Percentiles rank a stretch among this genome's conserved stretches.
Conservation (phyloP, 805 yeast species). For the Suhomyces sp. region DNA sequence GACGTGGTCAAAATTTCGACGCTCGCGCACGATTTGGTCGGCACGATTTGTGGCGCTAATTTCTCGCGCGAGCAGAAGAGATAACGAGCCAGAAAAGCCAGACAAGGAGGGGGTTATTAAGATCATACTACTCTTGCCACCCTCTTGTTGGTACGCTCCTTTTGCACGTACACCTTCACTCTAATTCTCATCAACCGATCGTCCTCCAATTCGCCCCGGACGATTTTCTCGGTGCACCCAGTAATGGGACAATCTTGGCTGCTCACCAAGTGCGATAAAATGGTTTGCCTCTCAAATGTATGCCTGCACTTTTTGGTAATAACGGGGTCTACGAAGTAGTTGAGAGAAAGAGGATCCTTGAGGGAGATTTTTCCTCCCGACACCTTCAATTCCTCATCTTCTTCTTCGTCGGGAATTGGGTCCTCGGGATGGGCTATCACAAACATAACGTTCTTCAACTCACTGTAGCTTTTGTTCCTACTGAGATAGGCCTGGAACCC, state of each 20-base stretch:
- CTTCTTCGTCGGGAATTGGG: slow-evolving; percentile 52
- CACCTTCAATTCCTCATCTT: slow-evolving; percentile 60
- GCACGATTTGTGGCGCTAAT: not conserved
- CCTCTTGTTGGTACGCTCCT: not conserved
- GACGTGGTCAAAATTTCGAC: not conserved
- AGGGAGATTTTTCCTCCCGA: slow-evolving; percentile 71
- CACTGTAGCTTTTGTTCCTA: slow-evolving; percentile 16
- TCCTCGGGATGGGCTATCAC: slow-evolving; percentile 58
- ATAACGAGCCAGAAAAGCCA: too few relatives aligned
- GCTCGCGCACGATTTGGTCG: not conserved
- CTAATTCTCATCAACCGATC: slow-evolving; percentile 59
- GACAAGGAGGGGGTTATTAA: too few relatives aligned
- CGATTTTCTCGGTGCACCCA: slow-evolving; percentile 46
- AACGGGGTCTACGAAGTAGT: slow-evolving; percentile 52
- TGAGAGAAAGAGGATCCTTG: slow-evolving; percentile 63
- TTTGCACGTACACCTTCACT: slow-evolving; percentile 35
- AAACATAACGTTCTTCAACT: slow-evolving; percentile 42
- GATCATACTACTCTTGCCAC: not conserved
- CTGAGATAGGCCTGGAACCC: slow-evolving; percentile 8
- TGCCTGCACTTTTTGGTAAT: slow-evolving; percentile 58
- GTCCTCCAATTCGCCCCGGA: slow-evolving; percentile 31
- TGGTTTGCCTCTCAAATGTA: slow-evolving; percentile 52
- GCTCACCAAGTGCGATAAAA: slow-evolving; percentile 29
- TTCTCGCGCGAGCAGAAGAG: not conserved
- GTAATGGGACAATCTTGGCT: slow-evolving; percentile 53